phyloP scores from a whole-genome alignment of 1,284 basidiomycete genomes.

The Leucoagaricus sp. region DNA sequence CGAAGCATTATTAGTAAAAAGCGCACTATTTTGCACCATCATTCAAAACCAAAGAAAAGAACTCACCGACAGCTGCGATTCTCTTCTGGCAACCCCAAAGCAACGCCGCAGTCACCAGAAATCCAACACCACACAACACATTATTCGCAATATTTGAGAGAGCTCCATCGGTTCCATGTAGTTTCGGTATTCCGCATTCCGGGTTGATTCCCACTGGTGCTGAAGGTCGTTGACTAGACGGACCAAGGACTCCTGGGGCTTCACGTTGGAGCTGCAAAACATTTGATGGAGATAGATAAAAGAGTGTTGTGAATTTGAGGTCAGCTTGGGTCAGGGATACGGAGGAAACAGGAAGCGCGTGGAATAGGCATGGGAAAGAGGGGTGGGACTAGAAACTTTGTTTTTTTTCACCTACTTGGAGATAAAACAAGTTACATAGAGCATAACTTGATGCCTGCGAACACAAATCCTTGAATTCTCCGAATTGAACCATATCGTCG shows the following conservation, averaged over 20 bases:
- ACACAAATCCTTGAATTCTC: slow-evolving; percentile 12
- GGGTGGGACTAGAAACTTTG: no score
- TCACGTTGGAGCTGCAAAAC: slow-evolving; percentile 11
- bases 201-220: slow-evolving; percentile 13
- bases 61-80: slow-evolving; percentile 11
- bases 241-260: slow-evolving; percentile 5
- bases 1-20: no score
- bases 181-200: slow-evolving; percentile 13
- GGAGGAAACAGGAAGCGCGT: background rate
- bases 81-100: slow-evolving; percentile 14
- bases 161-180: slow-evolving; percentile 4
- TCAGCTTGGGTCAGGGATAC: background rate
- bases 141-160: slow-evolving; percentile 12
- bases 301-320: background rate
- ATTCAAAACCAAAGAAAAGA: background rate
- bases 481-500: slow-evolving; percentile 8
- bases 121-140: slow-evolving; percentile 8
- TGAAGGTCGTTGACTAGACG: slow-evolving; percentile 4
- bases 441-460: slow-evolving; percentile 9
- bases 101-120: background rate
- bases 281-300: background rate
- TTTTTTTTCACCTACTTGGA: slow-evolving; percentile 10
- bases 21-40: no score
- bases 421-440: slow-evolving; percentile 13
- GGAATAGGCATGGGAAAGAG: background rate